Evolutionary conservation across 2,329 filamentous ascomycete genomes (phyloP), one percentile per base, ranked within the genome.

Genomic region (Hymenoscyphus fraxineus): DNA sequence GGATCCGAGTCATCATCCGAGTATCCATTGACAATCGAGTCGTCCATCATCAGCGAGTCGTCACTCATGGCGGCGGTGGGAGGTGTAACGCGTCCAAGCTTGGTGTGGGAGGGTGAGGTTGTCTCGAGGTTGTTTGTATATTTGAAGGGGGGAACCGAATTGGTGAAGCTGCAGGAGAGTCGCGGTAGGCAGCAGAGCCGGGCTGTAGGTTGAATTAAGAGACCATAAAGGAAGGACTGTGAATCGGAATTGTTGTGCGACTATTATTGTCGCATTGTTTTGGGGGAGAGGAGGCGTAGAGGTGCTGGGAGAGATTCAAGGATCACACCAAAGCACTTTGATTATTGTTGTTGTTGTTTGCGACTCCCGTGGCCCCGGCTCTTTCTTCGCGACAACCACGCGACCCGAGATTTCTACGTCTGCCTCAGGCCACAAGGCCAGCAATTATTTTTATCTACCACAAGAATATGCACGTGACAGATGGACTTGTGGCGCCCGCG

Each of bases 21-120:
- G 55, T n/a, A 77, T 57, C 84, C 82, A 69, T 88, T 87, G 72
- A 82, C 79, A 6, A 7, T 10, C 59, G 85, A 86, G 70, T 87
- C 86, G 63, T 86, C 84, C 77, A 86, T 82, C 55, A 77, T 77
- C 9, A 22, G 22, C 19, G 69, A 73, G 62, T 73, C 70, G 55
- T 71, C 71, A 68, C 71, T 70, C 57, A 56, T 65, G 38, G 31
- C 32, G 55, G 55, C 31, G 31, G 55, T 57, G 55, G 31, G 58
- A 31, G 12, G 41, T 31, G 55, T 51, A 38, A 39, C 22, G 13
- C 56, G 44, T 13, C 60, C 62, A 51, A 60, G 58, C 15, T 41
- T 15, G 39, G 35, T 19, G 16, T 31, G 38, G 41, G 41, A 35
- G 35, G 35, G 35, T 10, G 35, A 35, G 35, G 13, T 19, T n/a